phyloP scores from a whole-genome alignment of 257 asterid genomes.

The Vinca minor region DNA sequence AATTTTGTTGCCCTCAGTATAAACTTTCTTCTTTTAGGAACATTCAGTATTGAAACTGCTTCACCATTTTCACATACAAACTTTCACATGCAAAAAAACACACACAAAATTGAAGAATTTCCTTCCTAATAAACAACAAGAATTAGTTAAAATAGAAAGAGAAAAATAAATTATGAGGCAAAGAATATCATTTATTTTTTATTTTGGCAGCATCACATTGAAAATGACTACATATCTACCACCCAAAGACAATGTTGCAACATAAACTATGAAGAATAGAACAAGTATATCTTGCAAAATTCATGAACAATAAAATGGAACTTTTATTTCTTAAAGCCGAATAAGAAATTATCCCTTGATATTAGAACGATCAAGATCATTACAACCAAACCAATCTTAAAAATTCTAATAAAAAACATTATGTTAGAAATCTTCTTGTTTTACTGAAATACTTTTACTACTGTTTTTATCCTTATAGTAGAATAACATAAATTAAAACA shows the following conservation, averaged over 20 bases:
- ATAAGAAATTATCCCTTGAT: no score
- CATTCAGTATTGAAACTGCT: not conserved
- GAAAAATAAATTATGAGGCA: not conserved
- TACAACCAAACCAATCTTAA: no score
- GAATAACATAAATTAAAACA: no score
- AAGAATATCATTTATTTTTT: not conserved
- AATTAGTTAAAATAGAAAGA: not conserved
- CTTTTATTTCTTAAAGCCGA: not conserved
- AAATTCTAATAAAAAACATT: no score
- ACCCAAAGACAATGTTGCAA: not conserved
- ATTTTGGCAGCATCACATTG: conserved; percentile 13
- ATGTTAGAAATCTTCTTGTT: no score
- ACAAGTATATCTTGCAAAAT: conserved; percentile 12
- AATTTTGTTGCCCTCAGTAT: conserved; percentile 11
- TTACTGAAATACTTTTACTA: no score
- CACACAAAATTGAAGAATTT: no score
- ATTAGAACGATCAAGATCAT: no score
- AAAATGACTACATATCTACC: conserved; percentile 8
- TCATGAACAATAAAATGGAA: no score
- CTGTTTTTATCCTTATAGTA: no score
- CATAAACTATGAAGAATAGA: not conserved
- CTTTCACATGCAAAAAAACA: not conserved
- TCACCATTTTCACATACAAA: conserved; percentile 7
- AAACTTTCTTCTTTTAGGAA: conserved; percentile 15
- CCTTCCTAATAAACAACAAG: not conserved